Percentiles rank a stretch among this genome's conserved stretches.
Evolutionary conservation across 2,329 filamentous ascomycete species (phyloP).

Genomic region (Aspergillus ochraceus): DNA sequence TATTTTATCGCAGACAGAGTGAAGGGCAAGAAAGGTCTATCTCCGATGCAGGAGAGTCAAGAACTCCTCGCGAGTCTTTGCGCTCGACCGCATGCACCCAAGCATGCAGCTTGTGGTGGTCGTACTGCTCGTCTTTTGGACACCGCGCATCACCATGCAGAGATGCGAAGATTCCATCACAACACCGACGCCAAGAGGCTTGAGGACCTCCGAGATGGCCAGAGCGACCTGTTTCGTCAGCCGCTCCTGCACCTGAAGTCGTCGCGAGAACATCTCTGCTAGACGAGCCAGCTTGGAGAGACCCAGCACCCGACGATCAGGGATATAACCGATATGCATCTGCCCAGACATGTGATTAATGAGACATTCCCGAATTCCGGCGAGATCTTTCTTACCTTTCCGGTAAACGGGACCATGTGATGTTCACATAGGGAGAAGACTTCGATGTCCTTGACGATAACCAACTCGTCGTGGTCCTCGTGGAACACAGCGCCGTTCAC

Average conservation of each 20-base stretch:
- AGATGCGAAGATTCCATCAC: constrained; percentile 97
- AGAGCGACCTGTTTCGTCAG: constrained; percentile 95
- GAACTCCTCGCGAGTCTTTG: constrained; percentile 95
- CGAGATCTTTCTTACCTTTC: constrained; percentile 64
- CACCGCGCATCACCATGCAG: constrained; percentile 99
- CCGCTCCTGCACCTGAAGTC: constrained; percentile 93
- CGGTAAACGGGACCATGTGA: constrained; percentile 92
- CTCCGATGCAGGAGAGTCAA: constrained; percentile 71
- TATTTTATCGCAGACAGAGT: constrained; percentile 14
- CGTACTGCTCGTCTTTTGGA: constrained; percentile 81
- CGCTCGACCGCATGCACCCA: constrained; percentile 89
- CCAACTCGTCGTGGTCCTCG: constrained; percentile 94
- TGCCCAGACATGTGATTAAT: constrained; percentile 37
- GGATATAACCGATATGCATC: constrained; percentile 99
- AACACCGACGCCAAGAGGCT: constrained; percentile 91
- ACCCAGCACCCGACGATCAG: constrained; percentile 84
- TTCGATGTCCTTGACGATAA: constrained; percentile 97
- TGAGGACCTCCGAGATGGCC: constrained; percentile 87
- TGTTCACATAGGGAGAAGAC: constrained; percentile 95
- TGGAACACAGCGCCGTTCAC: constrained; percentile 94
- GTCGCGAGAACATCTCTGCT: constrained; percentile 92
- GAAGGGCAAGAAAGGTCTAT: constrained; percentile 26
- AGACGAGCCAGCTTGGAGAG: constrained; percentile 94
- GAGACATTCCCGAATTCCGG: neutral
- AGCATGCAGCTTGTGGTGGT: constrained; percentile 97